These are phyloP conservation scores for Neonectria coccinea DNA, from an alignment of 2,329 filamentous ascomycete species.

Conservation along the genomic window DNA sequence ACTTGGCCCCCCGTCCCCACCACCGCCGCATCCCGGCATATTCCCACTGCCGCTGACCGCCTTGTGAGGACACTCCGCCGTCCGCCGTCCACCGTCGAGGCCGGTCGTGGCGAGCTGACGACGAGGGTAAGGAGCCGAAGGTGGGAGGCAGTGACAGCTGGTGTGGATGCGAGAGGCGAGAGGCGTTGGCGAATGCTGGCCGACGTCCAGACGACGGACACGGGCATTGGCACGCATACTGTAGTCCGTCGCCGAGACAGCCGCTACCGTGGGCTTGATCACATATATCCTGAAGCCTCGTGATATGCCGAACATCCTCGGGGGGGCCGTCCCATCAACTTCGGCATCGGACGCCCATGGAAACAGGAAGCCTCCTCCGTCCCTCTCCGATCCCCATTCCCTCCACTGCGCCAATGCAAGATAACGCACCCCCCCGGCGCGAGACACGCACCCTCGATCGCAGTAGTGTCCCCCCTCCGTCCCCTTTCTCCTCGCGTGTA, in stretches of 20 bases:
- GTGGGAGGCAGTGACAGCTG: conserved; percentile 1
- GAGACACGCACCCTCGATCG: conserved; percentile 23
- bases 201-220: not conserved
- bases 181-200: not conserved
- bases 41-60: conserved; percentile 24
- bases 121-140: not conserved
- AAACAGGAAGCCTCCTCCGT: conserved; percentile 11
- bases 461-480: conserved; percentile 21
- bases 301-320: conserved; percentile 17
- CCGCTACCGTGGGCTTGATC: not conserved
- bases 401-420: conserved; percentile 32
- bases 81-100: not conserved
- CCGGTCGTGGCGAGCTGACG: conserved; percentile 22
- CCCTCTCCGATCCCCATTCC: conserved; percentile 26
- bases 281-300: conserved; percentile 6
- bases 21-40: not conserved
- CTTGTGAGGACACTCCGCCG: conserved; percentile 6
- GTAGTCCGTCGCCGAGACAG: not conserved
- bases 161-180: not conserved
- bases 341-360: not conserved
- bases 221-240: not conserved
- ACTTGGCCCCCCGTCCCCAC: conserved; percentile 1
- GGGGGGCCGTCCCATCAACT: not conserved
- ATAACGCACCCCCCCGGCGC: conserved; percentile 36
- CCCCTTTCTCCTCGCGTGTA: conserved; percentile 36